These are phyloP conservation scores for Candida anutae DNA, from an alignment of 1,139 yeast genomes.

Conservation along the genomic window DNA sequence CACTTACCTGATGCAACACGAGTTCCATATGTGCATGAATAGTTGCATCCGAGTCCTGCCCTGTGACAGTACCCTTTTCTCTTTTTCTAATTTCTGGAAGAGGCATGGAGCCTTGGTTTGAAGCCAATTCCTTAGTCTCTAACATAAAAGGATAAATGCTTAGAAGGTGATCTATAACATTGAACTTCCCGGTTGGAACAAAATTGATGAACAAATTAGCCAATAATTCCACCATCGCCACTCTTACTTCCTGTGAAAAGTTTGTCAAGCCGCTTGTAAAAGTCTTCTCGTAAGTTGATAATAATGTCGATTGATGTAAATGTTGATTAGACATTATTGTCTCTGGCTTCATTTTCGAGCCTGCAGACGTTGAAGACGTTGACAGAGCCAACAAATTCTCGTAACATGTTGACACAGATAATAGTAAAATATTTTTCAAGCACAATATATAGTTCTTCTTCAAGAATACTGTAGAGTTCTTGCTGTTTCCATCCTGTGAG, in stretches of 20 bases:
- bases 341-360: conserved; percentile 39
- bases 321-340: conserved; percentile 35
- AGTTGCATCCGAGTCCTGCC: conserved; percentile 22
- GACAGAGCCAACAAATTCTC: conserved; percentile 30
- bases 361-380: conserved; percentile 27
- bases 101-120: conserved; percentile 5
- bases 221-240: conserved; percentile 31
- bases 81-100: conserved; percentile 14
- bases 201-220: conserved; percentile 29
- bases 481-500: conserved; percentile 10
- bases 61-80: conserved; percentile 15
- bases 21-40: conserved; percentile 15
- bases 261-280: conserved; percentile 25
- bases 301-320: conserved; percentile 25
- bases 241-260: conserved; percentile 27
- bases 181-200: conserved; percentile 34
- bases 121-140: background rate
- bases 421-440: conserved; percentile 24
- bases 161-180: conserved; percentile 28
- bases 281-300: conserved; percentile 24
- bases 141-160: conserved; percentile 16
- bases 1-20: conserved; percentile 23
- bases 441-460: conserved; percentile 29
- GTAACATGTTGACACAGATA: conserved; percentile 30
- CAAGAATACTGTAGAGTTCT: conserved; percentile 16